Evolutionary conservation across 352 stramenopile species (phyloP).

Genomic region (Phytophthora litchii): DNA sequence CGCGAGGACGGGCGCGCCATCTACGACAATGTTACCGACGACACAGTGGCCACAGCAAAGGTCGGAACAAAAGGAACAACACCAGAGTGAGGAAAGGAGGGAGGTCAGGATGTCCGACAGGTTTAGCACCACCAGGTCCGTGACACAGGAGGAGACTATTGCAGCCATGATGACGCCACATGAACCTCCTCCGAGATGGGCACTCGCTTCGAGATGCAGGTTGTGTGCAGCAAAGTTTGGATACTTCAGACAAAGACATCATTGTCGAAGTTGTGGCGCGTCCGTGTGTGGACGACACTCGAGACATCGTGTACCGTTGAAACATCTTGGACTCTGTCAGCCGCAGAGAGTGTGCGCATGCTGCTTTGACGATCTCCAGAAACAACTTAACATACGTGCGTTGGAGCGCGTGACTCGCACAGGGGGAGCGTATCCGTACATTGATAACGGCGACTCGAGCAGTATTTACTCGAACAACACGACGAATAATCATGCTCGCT

Average conservation of each 20-base stretch:
- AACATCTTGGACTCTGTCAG: constrained; percentile 58
- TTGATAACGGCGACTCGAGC: constrained; percentile 23
- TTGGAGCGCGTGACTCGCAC: constrained; percentile 32
- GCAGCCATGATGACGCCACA: constrained; percentile 28
- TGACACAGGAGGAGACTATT: constrained; percentile 34
- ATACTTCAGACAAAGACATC: constrained; percentile 78
- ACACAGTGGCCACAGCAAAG: constrained; percentile 15
- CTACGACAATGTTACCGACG: constrained; percentile 14
- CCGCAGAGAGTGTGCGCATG: constrained; percentile 69
- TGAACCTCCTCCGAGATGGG: constrained; percentile 51
- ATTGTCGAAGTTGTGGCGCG: constrained; percentile 83
- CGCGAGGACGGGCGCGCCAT: constrained; percentile 19
- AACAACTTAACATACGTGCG: constrained; percentile 48
- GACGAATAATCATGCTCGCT: constrained; percentile 14
- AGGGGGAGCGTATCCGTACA: constrained; percentile 28
- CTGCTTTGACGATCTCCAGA: constrained; percentile 67
- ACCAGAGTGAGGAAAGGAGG: constrained; percentile 3
- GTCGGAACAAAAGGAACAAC: constrained; percentile 10
- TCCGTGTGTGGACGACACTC: constrained; percentile 82
- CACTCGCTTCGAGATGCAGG: constrained; percentile 60
- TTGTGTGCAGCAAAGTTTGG: constrained; percentile 77
- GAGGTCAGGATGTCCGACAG: constrained; percentile 18
- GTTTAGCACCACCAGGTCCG: constrained; percentile 18
- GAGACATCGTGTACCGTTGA: constrained; percentile 59
- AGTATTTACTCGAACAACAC: constrained; percentile 24